Evolutionary conservation across 2,329 filamentous ascomycete genomes (phyloP).

Genomic region (Sordariomycetes sp.): DNA sequence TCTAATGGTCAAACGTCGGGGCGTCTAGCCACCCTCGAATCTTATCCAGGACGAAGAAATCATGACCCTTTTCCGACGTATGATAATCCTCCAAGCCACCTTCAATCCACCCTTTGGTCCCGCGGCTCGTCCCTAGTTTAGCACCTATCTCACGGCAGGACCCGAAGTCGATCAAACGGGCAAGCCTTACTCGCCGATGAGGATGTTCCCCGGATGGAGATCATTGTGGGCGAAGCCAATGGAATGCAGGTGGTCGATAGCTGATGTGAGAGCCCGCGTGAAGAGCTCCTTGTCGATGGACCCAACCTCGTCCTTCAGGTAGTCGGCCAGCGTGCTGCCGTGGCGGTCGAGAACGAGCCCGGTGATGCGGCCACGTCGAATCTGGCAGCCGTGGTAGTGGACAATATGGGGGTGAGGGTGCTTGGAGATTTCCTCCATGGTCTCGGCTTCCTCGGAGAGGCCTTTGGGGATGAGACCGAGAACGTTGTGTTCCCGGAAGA

Average conservation of each 20-base stretch:
- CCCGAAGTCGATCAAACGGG: slow-evolving; percentile 23
- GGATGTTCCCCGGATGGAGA: slow-evolving; percentile 20
- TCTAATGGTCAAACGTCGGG: background rate
- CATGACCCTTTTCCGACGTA: background rate
- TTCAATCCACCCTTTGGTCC: background rate
- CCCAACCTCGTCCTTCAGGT: slow-evolving; percentile 5
- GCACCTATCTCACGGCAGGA: slow-evolving; percentile 8
- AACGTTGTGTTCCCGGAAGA: background rate
- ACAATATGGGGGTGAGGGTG: slow-evolving; percentile 17
- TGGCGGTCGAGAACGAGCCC: slow-evolving; percentile 14
- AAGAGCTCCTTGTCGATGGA: background rate
- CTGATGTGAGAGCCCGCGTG: slow-evolving; percentile 8
- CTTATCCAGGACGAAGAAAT: background rate
- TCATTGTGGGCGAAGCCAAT: slow-evolving; percentile 22
- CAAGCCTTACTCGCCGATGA: slow-evolving; percentile 16
- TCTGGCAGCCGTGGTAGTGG: slow-evolving; percentile 15
- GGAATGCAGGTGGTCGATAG: slow-evolving; percentile 19
- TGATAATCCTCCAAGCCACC: background rate
- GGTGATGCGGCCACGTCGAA: slow-evolving; percentile 13
- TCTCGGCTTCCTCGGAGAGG: slow-evolving; percentile 9
- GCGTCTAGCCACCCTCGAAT: background rate
- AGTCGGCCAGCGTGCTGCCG: slow-evolving; percentile 7
- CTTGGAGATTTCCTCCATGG: slow-evolving; percentile 9
- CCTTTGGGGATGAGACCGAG: background rate
- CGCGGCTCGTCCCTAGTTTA: background rate